Evolutionary conservation across 768 basidiomycete genomes (phyloP).

Genomic region (Chalciporus piperatus): DNA sequence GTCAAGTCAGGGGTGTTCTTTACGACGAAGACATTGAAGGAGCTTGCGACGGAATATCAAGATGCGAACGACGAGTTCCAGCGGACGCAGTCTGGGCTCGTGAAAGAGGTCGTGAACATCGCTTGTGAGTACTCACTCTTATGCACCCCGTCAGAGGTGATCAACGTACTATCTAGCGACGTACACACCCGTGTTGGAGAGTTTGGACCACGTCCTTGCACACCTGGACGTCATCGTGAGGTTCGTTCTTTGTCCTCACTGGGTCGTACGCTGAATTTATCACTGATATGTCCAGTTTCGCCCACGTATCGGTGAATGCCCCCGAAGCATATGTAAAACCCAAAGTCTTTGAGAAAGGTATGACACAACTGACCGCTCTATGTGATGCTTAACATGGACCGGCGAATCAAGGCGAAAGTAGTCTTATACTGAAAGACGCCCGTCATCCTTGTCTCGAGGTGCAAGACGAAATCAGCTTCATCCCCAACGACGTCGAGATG

Average conservation of each 20-base stretch:
- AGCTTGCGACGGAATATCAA: slow-evolving; percentile 66
- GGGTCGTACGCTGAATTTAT: background rate
- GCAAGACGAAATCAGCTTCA: slow-evolving; percentile 93
- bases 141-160: background rate
- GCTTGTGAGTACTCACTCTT: slow-evolving; percentile 57
- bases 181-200: slow-evolving; percentile 86
- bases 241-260: slow-evolving; percentile 37
- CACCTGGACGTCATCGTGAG: slow-evolving; percentile 90
- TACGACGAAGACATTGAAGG: slow-evolving; percentile 73
- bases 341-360: slow-evolving; percentile 71
- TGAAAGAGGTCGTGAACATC: slow-evolving; percentile 90
- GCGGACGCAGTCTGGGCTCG: slow-evolving; percentile 73
- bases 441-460: slow-evolving; percentile 96
- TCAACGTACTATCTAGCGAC: slow-evolving; percentile 56
- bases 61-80: slow-evolving; percentile 69
- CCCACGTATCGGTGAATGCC: slow-evolving; percentile 86
- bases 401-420: slow-evolving; percentile 61
- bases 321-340: slow-evolving; percentile 90
- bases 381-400: background rate
- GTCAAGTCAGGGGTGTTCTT: slow-evolving; percentile 88
- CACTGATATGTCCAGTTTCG: slow-evolving; percentile 57
- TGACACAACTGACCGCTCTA: slow-evolving; percentile 2
- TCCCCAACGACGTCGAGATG: slow-evolving; percentile 95
- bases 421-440: slow-evolving; percentile 77
- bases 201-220: slow-evolving; percentile 78